Base-by-base conservation (phyloP, 2,329 filamentous ascomycete genomes). In the Anisogramma anomala region DNA sequence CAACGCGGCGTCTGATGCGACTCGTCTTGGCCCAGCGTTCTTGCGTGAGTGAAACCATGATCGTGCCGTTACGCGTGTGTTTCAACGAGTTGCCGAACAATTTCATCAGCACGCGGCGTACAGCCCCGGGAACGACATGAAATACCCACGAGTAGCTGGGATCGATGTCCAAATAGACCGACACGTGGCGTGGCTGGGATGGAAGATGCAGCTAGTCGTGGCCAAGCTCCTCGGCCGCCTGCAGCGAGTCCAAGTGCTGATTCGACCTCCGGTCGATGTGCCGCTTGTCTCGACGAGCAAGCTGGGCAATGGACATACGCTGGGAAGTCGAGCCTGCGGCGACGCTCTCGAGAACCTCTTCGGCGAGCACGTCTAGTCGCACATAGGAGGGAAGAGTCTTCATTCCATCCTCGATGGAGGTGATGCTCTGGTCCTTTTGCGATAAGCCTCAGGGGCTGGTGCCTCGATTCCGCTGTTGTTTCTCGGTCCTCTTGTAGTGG, bases 21-120 rank as follows among this genome's bases (percentile, higher is more conserved):
- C 34, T 10, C 3, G 31, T 31, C 19, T 14, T 10, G 14, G 17
- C n/a, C 9, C 4, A 4, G 4, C 11, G n/a, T 14, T 30, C 27
- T 18, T 50, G 49, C 3, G 30, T 31, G 25, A 52, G 37, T 3
- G 39, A 19, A 6, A 54, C 42, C 34, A 50, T 41, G 15, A 52
- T 46, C 8, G 36, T 39, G 7, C 50, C 50, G 1, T 35, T 20
- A 5, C 61, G 58, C 1, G 67, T 72, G 45, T 69, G 72, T 47
- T 73, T 73, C 50, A 73, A 58, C 0, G 69, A 62, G 48, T 72
- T 73, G 11, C 69, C 67, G 28, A 71, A 63, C 5, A 73, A 47
- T 35, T 72, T 72, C 66, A 71, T 70, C 17, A 77, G 57, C 33
- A 77, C 66, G 10, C 71, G 63, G 22, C 58, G 51, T 13, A 59